Percentiles rank a stretch among this genome's conserved stretches.
Conservation (phyloP, 148 eudicot species). For the Arctostaphylos glauca region DNA sequence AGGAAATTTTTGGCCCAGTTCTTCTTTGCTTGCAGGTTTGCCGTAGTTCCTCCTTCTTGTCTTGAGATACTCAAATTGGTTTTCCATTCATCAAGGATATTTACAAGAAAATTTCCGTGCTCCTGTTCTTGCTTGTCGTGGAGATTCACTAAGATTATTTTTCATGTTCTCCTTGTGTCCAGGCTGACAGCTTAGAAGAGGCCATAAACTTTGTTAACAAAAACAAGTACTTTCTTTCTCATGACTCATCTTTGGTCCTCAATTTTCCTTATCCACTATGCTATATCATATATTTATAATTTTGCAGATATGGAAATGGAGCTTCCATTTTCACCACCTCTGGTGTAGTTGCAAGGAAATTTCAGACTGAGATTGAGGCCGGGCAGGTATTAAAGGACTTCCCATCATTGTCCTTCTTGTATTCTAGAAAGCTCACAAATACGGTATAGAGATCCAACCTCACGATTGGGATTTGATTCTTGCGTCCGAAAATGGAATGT, state of each 20-base stretch:
- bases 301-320: slow-evolving; percentile 84
- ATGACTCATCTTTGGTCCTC: not conserved
- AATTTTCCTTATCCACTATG: not conserved
- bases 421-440: not conserved
- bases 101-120: not conserved
- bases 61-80: not conserved
- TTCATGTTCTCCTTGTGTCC: slow-evolving; percentile 15
- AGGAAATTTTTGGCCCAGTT: slow-evolving; percentile 98
- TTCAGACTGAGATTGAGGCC: slow-evolving; percentile 91
- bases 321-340: slow-evolving; percentile 93
- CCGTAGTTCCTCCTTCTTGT: not conserved
- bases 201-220: slow-evolving; percentile 77
- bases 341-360: slow-evolving; percentile 92
- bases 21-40: slow-evolving; percentile 92
- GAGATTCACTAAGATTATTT: not conserved
- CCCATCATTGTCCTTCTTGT: not conserved
- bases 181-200: slow-evolving; percentile 96
- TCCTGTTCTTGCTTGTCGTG: slow-evolving; percentile 2
- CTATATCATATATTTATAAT: not conserved
- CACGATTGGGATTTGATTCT: not conserved
- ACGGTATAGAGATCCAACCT: not conserved
- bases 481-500: not conserved
- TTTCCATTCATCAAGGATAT: not conserved
- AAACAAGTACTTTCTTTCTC: slow-evolving; percentile 52
- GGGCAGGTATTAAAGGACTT: slow-evolving; percentile 66